Conservation (phyloP, 164 flowering plant genomes). For the Vitis labrusca region DNA sequence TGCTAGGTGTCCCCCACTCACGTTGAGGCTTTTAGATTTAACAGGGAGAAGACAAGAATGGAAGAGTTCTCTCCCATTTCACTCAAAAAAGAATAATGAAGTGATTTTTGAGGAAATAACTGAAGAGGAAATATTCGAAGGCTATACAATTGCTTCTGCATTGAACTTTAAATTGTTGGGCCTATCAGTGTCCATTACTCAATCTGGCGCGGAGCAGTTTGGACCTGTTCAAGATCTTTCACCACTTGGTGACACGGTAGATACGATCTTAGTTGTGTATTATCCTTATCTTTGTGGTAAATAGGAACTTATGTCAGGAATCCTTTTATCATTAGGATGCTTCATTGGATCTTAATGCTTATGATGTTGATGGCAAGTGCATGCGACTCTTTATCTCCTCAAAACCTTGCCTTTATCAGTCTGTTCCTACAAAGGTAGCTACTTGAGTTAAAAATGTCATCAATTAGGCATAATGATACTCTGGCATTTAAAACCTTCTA, state of each 20-base stretch:
- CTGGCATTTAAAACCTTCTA: slow-evolving; percentile 4
- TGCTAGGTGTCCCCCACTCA: slow-evolving; percentile 83
- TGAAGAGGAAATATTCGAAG: slow-evolving; percentile 77
- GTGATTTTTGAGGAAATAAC: slow-evolving; percentile 63
- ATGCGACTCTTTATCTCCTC: slow-evolving; percentile 80
- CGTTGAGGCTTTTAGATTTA: slow-evolving; percentile 55
- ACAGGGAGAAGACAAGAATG: slow-evolving; percentile 30
- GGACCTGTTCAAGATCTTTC: slow-evolving; percentile 83
- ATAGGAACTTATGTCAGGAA: background rate
- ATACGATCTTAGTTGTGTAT: background rate
- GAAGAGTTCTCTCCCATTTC: slow-evolving; percentile 45
- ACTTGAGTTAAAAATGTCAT: background rate
- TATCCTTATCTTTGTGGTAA: background rate
- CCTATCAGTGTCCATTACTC: slow-evolving; percentile 63
- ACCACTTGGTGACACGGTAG: slow-evolving; percentile 91
- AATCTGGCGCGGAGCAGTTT: slow-evolving; percentile 47
- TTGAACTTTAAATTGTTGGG: slow-evolving; percentile 68
- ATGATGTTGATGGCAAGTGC: slow-evolving; percentile 69
- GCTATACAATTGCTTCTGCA: slow-evolving; percentile 79
- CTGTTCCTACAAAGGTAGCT: slow-evolving; percentile 91
- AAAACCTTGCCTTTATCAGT: slow-evolving; percentile 81
- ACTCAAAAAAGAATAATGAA: slow-evolving; percentile 45
- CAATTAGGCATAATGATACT: background rate
- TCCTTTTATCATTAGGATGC: slow-evolving; percentile 63
- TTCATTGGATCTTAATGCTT: slow-evolving; percentile 77